Base-by-base conservation (phyloP, 2,329 filamentous ascomycete species). In the Aspergillus carbonarius region DNA sequence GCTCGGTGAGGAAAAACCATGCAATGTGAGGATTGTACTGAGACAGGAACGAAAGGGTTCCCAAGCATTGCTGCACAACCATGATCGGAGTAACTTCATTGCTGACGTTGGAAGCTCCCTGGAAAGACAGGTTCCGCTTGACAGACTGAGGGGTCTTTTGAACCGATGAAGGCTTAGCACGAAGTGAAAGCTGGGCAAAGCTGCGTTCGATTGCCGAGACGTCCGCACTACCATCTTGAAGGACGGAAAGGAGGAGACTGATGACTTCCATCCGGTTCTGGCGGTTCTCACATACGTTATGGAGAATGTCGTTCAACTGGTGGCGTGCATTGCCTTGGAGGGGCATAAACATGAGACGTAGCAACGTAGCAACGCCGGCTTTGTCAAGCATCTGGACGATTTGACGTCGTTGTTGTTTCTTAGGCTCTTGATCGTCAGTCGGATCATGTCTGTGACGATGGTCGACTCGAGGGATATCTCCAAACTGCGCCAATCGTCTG, bases 321-420 rank as follows among this genome's bases (percentile, higher is more conserved):
- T 84, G 86, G 65, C 92, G 91, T 50, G 95, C 89, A 61, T 91
- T 95, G 20, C 91, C 91, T 63, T 93, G 91, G 65, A 97, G 91
- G 49, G 91, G 90, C 68, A 98, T 92, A 74, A 99, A 99, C 93
- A 99, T 97, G 9, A 99, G 84, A n/a, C 96, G 91, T 44, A 99
- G 83, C 34, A 99, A 81, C n/a, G 95, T 98, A 25, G 96, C 95
- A 64, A 99, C 88, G 25, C 96, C 95, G 48, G 93, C 85, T 77
- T 96, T 97, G 75, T 99, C 95, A 30, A 99, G 85, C 89, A 99
- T 96, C 73, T 99, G 95, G 23, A 96, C 90, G 58, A 96, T 90
- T 20, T 91, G 88, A 61, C 90, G 89, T 58, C 91, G 87, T 68
- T 90, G 88, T 37, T 82, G 78, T 77, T 92, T 93, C 72, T 82